Evolutionary conservation across 2,329 filamentous ascomycete species (phyloP).

Genomic region (Penicillium rolfsii): DNA sequence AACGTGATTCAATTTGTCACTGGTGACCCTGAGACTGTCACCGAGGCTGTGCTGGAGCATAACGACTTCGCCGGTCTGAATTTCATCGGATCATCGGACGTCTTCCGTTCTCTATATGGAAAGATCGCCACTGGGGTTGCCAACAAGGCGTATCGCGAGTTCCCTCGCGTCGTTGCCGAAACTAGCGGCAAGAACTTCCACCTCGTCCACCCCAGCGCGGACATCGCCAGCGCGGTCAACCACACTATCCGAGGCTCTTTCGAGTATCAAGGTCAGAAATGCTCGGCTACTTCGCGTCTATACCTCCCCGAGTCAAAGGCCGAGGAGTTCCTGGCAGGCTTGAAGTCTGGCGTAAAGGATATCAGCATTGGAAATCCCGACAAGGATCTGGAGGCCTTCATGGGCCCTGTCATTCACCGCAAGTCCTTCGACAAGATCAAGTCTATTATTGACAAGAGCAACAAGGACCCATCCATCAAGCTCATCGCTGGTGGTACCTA

Average conservation of each 20-base stretch:
- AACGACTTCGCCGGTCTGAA: constrained; percentile 81
- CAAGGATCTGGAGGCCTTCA: constrained; percentile 63
- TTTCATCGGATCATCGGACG: constrained; percentile 86
- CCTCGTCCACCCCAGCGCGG: constrained; percentile 73
- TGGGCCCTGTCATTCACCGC: constrained; percentile 82
- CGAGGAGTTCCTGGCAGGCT: constrained; percentile 67
- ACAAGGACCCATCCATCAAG: constrained; percentile 69
- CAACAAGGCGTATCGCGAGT: constrained; percentile 76
- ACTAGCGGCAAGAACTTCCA: constrained; percentile 94
- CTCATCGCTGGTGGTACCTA: constrained; percentile 74
- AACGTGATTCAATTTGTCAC: constrained; percentile 93
- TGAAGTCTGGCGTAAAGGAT: constrained; percentile 66
- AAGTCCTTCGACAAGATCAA: constrained; percentile 77
- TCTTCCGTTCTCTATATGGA: constrained; percentile 86
- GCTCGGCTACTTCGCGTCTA: constrained; percentile 75
- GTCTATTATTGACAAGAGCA: constrained; percentile 74
- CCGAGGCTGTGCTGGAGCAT: constrained; percentile 73
- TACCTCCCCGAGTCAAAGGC: constrained; percentile 77
- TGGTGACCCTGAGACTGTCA: constrained; percentile 81
- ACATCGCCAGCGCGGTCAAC: constrained; percentile 73
- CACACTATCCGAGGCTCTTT: constrained; percentile 84
- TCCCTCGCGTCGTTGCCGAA: constrained; percentile 84
- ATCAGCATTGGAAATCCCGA: constrained; percentile 64
- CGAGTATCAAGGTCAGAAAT: constrained; percentile 88
- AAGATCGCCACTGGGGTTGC: constrained; percentile 78